Conservation (phyloP, 192 early-diverging fungal genomes). For the Backusella sp. region DNA sequence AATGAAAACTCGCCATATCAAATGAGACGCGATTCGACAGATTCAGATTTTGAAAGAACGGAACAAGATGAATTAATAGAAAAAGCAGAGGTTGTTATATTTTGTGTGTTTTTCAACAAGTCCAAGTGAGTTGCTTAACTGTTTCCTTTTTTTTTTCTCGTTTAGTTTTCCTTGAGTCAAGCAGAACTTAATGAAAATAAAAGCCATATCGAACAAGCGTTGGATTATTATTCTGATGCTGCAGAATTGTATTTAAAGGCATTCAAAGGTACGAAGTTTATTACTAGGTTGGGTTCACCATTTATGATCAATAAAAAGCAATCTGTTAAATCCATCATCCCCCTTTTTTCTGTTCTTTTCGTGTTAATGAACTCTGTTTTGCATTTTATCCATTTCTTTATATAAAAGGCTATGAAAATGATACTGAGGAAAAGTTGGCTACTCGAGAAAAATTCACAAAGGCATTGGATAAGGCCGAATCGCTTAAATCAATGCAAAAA, state of each 20-base stretch:
- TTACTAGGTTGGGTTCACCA: background rate
- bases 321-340: background rate
- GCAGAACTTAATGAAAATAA: constrained; percentile 37
- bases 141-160: background rate
- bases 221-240: constrained; percentile 50
- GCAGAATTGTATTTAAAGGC: constrained; percentile 47
- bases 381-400: background rate
- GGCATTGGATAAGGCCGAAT: constrained; percentile 42
- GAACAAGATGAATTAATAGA: constrained; percentile 14
- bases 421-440: background rate
- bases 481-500: constrained; percentile 42
- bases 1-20: constrained; percentile 16
- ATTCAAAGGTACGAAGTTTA: constrained; percentile 37
- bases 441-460: constrained; percentile 31
- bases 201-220: constrained; percentile 40
- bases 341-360: background rate
- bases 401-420: constrained; percentile 1
- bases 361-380: constrained; percentile 2
- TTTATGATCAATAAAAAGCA: constrained; percentile 1
- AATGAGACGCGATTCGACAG: background rate
- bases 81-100: constrained; percentile 26
- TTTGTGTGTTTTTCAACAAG: background rate
- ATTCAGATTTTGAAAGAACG: constrained; percentile 2
- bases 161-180: constrained; percentile 28
- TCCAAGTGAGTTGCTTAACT: background rate